These are phyloP conservation scores for Flaveria ramosissima DNA, from an alignment of 129 eudicot genomes.

Conservation along the genomic window DNA sequence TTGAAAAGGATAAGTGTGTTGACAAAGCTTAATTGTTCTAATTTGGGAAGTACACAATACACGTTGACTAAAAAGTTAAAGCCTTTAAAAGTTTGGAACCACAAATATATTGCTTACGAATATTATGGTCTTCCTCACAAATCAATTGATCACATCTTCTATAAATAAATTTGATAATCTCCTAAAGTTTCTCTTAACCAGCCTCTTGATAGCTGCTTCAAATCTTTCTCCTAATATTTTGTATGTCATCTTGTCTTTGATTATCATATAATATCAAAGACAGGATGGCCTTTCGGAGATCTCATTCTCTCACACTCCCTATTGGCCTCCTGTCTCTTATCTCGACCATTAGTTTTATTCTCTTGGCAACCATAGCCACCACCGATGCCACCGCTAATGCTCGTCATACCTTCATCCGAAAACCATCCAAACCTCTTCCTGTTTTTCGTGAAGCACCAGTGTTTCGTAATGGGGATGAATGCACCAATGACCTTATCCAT, in stretches of 20 bases:
- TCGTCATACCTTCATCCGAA: conserved; percentile 32
- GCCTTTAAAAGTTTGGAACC: conserved; percentile 1
- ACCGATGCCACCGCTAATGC: conserved; percentile 27
- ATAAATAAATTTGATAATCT: conserved; percentile 28
- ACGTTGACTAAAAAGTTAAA: conserved; percentile 25
- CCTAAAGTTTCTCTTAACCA: conserved; percentile 51
- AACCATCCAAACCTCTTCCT: conserved; percentile 32
- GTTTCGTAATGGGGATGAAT: conserved; percentile 44
- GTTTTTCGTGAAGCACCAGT: conserved; percentile 59
- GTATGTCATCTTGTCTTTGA: conserved; percentile 18
- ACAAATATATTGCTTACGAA: conserved; percentile 30
- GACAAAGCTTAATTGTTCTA: neutral
- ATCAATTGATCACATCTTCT: conserved; percentile 23
- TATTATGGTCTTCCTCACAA: conserved; percentile 39
- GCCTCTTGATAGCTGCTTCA: conserved; percentile 49
- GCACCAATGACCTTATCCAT: conserved; percentile 33
- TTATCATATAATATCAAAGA: conserved; percentile 27
- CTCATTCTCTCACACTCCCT: conserved; percentile 33
- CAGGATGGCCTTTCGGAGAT: conserved; percentile 69
- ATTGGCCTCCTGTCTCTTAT: conserved; percentile 71
- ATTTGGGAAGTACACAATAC: neutral
- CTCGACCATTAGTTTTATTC: conserved; percentile 9
- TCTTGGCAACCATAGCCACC: conserved; percentile 9
- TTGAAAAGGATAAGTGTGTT: too few species aligned
- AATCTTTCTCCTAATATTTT: conserved; percentile 25